A percentile compares a stretch with the other conserved stretches of the same genome.
Evolutionary conservation across 2,329 filamentous ascomycete species (phyloP).

Genomic region (Botrytis fragariae): DNA sequence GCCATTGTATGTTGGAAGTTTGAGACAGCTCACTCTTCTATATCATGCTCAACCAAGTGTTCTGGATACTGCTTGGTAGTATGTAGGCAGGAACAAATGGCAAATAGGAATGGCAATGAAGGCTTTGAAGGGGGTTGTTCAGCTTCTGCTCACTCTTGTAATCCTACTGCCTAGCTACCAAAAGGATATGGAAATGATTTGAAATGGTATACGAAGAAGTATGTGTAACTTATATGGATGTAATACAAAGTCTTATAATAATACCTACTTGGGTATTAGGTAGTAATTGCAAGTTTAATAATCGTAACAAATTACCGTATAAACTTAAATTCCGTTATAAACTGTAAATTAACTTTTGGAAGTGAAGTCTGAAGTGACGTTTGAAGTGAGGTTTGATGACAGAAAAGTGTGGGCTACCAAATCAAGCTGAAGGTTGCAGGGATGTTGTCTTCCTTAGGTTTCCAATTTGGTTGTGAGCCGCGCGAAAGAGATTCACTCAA

Average conservation of each 20-base stretch:
- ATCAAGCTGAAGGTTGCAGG: conserved; percentile 8
- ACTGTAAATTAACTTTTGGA: background rate
- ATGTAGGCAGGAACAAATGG: too few species aligned
- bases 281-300: background rate
- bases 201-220: background rate
- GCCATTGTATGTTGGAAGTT: background rate
- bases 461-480: conserved; percentile 5
- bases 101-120: background rate
- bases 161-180: background rate
- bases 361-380: background rate
- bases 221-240: background rate
- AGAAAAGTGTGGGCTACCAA: background rate
- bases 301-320: too few species aligned
- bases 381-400: background rate
- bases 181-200: background rate
- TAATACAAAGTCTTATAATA: background rate
- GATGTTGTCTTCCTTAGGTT: conserved; percentile 16
- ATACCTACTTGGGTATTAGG: background rate
- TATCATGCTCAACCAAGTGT: too few species aligned
- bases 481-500: conserved; percentile 4
- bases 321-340: too few species aligned
- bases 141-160: background rate
- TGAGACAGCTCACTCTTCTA: background rate
- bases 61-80: too few species aligned
- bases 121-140: background rate